Percentiles rank a stretch among this genome's conserved stretches.
Conservation (phyloP, 148 eudicot genomes). For the Mesembryanthemum crystallinum region DNA sequence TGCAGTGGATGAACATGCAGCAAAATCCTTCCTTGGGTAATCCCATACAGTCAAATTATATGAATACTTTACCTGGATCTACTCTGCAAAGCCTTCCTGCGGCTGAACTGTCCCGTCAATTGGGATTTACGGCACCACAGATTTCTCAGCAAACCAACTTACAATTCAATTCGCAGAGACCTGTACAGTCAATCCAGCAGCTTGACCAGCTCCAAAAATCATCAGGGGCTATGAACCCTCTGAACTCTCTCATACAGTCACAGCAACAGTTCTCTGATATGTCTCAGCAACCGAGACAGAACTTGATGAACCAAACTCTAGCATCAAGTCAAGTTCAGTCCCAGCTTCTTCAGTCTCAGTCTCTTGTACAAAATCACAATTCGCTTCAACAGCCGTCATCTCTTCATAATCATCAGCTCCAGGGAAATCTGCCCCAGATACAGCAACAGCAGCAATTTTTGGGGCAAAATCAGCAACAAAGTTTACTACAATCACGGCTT, state of each 20-base stretch:
- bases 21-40: slow-evolving; percentile 59
- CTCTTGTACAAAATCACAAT: slow-evolving; percentile 45
- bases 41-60: slow-evolving; percentile 56
- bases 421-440: slow-evolving; percentile 45
- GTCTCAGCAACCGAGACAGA: slow-evolving; percentile 52
- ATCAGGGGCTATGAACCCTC: slow-evolving; percentile 38
- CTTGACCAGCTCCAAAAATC: slow-evolving; percentile 76
- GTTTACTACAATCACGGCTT: slow-evolving; percentile 40
- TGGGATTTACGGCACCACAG: slow-evolving; percentile 56
- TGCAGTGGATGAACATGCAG: slow-evolving; percentile 96
- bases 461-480: slow-evolving; percentile 53
- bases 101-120: slow-evolving; percentile 57
- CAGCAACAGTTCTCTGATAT: slow-evolving; percentile 56
- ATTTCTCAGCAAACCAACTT: slow-evolving; percentile 57
- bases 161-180: slow-evolving; percentile 56
- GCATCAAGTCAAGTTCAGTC: slow-evolving; percentile 55
- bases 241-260: slow-evolving; percentile 52
- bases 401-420: slow-evolving; percentile 53
- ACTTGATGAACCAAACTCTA: slow-evolving; percentile 42
- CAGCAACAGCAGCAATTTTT: slow-evolving; percentile 46
- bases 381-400: slow-evolving; percentile 53
- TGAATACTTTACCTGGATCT: slow-evolving; percentile 53
- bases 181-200: slow-evolving; percentile 45
- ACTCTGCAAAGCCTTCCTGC: slow-evolving; percentile 48
- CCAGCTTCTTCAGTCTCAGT: slow-evolving; percentile 45